Evolutionary conservation across 495 filamentous ascomycete genomes (phyloP).

Genomic region (Talaromyces trachyspermus): DNA sequence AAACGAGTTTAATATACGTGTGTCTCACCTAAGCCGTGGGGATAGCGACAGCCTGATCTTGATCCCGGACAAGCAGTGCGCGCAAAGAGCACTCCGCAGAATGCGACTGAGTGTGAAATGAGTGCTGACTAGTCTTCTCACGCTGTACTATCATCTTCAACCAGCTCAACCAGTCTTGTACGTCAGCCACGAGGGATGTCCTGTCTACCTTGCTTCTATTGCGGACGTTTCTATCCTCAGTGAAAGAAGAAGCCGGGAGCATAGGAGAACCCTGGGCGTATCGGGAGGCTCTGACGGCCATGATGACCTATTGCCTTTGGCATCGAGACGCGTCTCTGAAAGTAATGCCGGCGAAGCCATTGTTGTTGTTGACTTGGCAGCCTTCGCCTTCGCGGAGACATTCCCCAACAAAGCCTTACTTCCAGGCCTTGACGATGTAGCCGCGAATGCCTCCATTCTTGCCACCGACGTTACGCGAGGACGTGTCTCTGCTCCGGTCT

Average conservation of each 20-base stretch:
- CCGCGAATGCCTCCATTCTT: conserved; percentile 20
- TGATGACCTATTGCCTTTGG: conserved; percentile 20
- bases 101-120: conserved; percentile 20
- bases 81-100: conserved; percentile 35
- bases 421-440: conserved; percentile 21
- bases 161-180: conserved; percentile 34
- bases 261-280: conserved; percentile 4
- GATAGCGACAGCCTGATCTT: conserved; percentile 5
- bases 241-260: not conserved
- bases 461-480: not conserved
- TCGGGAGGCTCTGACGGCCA: conserved; percentile 10
- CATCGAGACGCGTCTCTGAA: conserved; percentile 35
- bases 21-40: conserved; percentile 7
- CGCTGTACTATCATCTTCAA: conserved; percentile 19
- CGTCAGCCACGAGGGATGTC: conserved; percentile 13
- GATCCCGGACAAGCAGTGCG: conserved; percentile 26
- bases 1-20: too few relatives aligned
- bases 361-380: conserved; percentile 14
- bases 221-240: not conserved
- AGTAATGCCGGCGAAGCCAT: conserved; percentile 33
- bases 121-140: conserved; percentile 8
- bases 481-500: not conserved
- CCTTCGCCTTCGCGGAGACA: conserved; percentile 4
- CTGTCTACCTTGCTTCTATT: not conserved
- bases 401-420: conserved; percentile 26